phyloP scores from a whole-genome alignment of 2,329 filamentous ascomycete species.

The Cercospora sesami region DNA sequence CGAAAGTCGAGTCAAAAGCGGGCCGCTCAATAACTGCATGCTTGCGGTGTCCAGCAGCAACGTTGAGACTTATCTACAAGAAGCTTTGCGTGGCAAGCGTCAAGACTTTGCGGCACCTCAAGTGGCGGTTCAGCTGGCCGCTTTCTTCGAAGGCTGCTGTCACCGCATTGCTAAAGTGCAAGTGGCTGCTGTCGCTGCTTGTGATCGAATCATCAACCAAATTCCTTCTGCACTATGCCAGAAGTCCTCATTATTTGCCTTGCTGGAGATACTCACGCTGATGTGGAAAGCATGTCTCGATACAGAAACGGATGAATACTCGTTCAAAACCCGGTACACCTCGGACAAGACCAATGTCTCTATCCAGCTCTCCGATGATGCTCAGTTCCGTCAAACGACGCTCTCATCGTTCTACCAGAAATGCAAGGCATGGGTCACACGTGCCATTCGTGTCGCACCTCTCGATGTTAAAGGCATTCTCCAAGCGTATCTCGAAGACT shows the following conservation, averaged over 20 bases:
- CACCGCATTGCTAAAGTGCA: slow-evolving; percentile 92
- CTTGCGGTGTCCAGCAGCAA: slow-evolving; percentile 65
- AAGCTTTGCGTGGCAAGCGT: slow-evolving; percentile 68
- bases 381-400: slow-evolving; percentile 75
- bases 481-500: slow-evolving; percentile 94
- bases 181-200: slow-evolving; percentile 77
- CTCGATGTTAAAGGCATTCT: slow-evolving; percentile 92
- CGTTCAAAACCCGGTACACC: slow-evolving; percentile 77
- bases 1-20: slow-evolving; percentile 74
- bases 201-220: slow-evolving; percentile 79
- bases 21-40: slow-evolving; percentile 64
- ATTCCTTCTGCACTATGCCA: slow-evolving; percentile 90
- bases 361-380: slow-evolving; percentile 92
- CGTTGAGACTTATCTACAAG: slow-evolving; percentile 75
- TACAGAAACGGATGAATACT: slow-evolving; percentile 89
- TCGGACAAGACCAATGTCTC: slow-evolving; percentile 76
- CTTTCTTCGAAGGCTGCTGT: slow-evolving; percentile 84
- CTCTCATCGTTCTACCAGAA: slow-evolving; percentile 74
- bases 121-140: slow-evolving; percentile 81
- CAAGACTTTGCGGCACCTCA: slow-evolving; percentile 86
- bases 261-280: slow-evolving; percentile 86
- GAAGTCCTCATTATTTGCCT: slow-evolving; percentile 82
- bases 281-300: slow-evolving; percentile 97
- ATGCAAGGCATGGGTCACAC: slow-evolving; percentile 76
- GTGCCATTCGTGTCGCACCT: slow-evolving; percentile 79